Evolutionary conservation across 495 filamentous ascomycete genomes (phyloP), one percentile per base, ranked within the genome.

Genomic region (Penicillium steckii): DNA sequence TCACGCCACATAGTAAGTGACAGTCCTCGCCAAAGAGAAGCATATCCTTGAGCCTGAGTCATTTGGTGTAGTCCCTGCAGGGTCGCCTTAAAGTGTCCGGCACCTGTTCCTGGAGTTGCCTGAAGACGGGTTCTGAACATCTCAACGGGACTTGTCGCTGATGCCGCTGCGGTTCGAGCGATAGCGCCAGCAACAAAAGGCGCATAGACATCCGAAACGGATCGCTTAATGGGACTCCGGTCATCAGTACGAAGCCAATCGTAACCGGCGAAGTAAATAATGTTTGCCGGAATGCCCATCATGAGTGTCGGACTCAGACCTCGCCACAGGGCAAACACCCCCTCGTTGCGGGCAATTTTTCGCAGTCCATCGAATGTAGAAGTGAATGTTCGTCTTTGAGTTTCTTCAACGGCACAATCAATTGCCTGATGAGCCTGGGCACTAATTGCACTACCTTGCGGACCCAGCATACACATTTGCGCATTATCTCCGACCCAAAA

Each of bases 201-300:
- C 3, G 87, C 83, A 65, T 88, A 92, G 2, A 67, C 59, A 50
- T 90, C 87, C 9, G 77, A 71, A 4, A 90, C 61, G 22, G 74
- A 44, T 25, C 72, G 74, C 42, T 77, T 76, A 53, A 96, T 79
- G 0, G 89, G 91, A 47, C 86, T 91, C 30, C 68, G 66, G 1
- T 76, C 72, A 61, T 87, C 87, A 19, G 73, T 85, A 12, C 94
- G 86, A 52, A 98, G 71, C 84, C 89, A 94, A 61, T 98, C 94
- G 67, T 98, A 98, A n/a, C 93, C 94, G 26, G 94, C 93, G 60
- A 97, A 96, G 70, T 98, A 98, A 52, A 98, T 97, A 53, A 98
- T 92, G 68, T 98, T 98, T 29, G 83, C 90, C 0, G 94, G 94
- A 25, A 98, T 82, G 3, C 93, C 85, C 94, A 98, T 98, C 59